phyloP scores from a whole-genome alignment of 2,329 filamentous ascomycete genomes.

The Trichocomaceae sp. region DNA sequence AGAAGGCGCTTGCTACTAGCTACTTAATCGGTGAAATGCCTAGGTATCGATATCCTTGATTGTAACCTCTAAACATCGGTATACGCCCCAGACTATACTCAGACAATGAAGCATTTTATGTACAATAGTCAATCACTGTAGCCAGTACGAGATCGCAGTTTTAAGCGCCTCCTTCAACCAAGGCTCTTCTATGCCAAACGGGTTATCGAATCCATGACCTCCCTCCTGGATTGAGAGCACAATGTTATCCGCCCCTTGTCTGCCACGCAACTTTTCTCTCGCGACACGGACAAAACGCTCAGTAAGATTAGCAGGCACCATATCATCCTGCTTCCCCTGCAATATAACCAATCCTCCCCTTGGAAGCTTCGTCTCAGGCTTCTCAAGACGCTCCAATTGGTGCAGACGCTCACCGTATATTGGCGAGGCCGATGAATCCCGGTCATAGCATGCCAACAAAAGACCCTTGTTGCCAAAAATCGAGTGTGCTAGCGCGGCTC shows the following conservation, averaged over 20 bases:
- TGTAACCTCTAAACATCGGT: not conserved
- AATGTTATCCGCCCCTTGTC: slow-evolving; percentile 20
- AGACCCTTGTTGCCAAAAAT: slow-evolving; percentile 16
- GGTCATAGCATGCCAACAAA: slow-evolving; percentile 15
- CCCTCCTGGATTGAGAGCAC: slow-evolving; percentile 23
- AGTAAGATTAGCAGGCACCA: slow-evolving; percentile 24
- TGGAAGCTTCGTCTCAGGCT: slow-evolving; percentile 19
- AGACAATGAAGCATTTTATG: not conserved
- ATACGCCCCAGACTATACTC: not conserved
- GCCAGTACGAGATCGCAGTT: not conserved
- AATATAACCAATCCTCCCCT: slow-evolving; percentile 26
- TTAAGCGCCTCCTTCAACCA: not conserved
- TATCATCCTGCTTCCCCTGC: slow-evolving; percentile 28
- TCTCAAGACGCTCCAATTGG: slow-evolving; percentile 25
- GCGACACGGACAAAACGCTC: slow-evolving; percentile 24
- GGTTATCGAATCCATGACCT: slow-evolving; percentile 32
- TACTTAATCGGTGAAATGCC: not conserved
- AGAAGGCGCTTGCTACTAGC: no score
- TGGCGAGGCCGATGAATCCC: slow-evolving; percentile 14
- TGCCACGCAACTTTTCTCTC: slow-evolving; percentile 18
- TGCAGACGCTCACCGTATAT: slow-evolving; percentile 16
- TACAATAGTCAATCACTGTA: not conserved
- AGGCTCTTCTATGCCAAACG: not conserved
- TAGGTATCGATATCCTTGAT: not conserved
- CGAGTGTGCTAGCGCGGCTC: slow-evolving; percentile 15